phyloP scores from a whole-genome alignment of 2,329 filamentous ascomycete species.

The Paradendryphiella salina region DNA sequence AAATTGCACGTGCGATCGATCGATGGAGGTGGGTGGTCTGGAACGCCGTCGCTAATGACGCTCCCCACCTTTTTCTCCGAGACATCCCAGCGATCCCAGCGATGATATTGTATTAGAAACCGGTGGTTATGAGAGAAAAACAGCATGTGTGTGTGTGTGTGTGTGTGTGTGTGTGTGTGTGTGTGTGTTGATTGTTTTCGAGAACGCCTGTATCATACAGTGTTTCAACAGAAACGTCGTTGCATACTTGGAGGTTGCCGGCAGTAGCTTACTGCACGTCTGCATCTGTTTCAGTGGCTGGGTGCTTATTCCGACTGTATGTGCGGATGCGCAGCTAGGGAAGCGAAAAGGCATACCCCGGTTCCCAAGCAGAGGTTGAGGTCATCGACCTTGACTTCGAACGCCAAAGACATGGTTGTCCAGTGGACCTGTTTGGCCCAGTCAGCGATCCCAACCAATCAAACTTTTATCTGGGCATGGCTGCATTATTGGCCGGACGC shows the following conservation, averaged over 20 bases:
- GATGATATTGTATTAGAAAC: slow-evolving; percentile 1
- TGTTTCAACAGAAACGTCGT: background rate
- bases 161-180: background rate
- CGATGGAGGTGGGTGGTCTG: slow-evolving; percentile 2
- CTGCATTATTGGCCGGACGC: slow-evolving; percentile 7
- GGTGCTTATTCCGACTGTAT: background rate
- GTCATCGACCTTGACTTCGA: slow-evolving; percentile 3
- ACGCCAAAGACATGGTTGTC: background rate
- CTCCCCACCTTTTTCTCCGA: slow-evolving; percentile 6
- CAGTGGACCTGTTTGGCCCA: background rate
- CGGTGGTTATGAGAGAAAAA: background rate
- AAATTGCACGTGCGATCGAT: slow-evolving; percentile 2
- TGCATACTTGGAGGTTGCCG: background rate
- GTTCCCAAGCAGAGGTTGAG: slow-evolving; percentile 5
- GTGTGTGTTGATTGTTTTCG: background rate
- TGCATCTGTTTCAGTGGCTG: background rate
- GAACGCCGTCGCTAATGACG: slow-evolving; percentile 8
- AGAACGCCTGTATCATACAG: too few relatives aligned
- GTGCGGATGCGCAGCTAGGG: background rate
- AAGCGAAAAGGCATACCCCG: background rate
- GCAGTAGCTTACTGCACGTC: background rate
- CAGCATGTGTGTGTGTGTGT: background rate
- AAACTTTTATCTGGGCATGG: background rate
- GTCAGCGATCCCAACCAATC: background rate
- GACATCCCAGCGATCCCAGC: slow-evolving; percentile 8